Base-by-base conservation (phyloP, 495 filamentous ascomycete genomes). In the Lophium mytilinum region DNA sequence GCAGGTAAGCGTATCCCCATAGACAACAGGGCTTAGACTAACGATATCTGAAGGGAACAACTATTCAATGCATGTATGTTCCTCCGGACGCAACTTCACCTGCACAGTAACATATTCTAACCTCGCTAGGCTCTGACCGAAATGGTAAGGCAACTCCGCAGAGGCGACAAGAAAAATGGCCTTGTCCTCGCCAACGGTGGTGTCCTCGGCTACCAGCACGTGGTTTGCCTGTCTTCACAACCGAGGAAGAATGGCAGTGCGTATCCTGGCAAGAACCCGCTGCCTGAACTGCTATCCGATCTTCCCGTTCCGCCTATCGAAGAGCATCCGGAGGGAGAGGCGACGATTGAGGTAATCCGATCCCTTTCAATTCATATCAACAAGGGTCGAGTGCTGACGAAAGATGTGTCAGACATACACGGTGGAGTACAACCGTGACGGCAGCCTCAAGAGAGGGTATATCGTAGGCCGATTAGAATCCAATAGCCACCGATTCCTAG, bases 181-280 rank as follows among this genome's bases (percentile, higher is more conserved):
- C 65, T 83, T 0, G 69, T 82, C 3, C 69, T 82, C n/a, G 76
- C 77, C 4, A 83, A 82, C 58, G 80, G 80, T 8, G 80, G 80
- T 0, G 66, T 77, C 15, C 54, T 78, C 11, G 79, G 78, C 0
- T 78, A 83, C 54, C 79, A 82, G 57, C 71, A 80, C 58, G 75
- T 72, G 7, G 63, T 83, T 9, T 76, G 75, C 57, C 65, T 83
- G 3, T 79, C 76, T 1, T 68, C 54, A 0, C 46, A 63, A 30
- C 76, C 76, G 6, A 70, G 73, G 36, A 55, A 50, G 7, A 67
- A 72, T 19, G 65, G 62, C 11, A 54, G 49, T 2, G 55, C 40
- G 0, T 80, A 82, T 61, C 77, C 79, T 1, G 57, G 62, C 15
- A 53, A 58, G 33, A 75, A 75, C 37, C 64, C 68, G 14, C 61